phyloP scores from a whole-genome alignment of 148 eudicot species.

The Beta vulgaris region DNA sequence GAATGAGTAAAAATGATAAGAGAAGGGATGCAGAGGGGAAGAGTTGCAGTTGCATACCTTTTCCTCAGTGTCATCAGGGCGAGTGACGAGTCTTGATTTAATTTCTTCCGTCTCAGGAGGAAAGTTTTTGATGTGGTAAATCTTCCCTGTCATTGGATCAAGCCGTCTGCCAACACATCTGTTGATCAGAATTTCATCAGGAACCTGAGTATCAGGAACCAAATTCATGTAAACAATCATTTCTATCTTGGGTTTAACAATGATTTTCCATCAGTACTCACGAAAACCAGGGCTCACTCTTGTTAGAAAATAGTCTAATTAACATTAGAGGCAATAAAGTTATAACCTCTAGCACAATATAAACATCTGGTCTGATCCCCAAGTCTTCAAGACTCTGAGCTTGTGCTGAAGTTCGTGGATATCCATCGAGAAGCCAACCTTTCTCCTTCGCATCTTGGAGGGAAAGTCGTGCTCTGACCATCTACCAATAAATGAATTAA shows the following conservation, averaged over 20 bases:
- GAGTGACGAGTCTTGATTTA: slow-evolving; percentile 70
- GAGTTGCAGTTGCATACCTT: slow-evolving; percentile 47
- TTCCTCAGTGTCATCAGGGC: slow-evolving; percentile 91
- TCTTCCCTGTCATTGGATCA: slow-evolving; percentile 88
- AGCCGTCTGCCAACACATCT: slow-evolving; percentile 96
- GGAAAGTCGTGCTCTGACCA: slow-evolving; percentile 75
- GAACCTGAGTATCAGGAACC: slow-evolving; percentile 61
- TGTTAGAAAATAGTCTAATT: background rate
- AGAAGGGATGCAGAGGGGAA: background rate
- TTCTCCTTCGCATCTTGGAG: slow-evolving; percentile 69
- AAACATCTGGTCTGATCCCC: slow-evolving; percentile 81
- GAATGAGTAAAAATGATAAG: too few relatives aligned
- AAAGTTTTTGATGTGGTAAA: slow-evolving; percentile 71
- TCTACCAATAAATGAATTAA: slow-evolving; percentile 41
- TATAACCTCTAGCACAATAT: slow-evolving; percentile 76
- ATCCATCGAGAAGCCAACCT: slow-evolving; percentile 99
- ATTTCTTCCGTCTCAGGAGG: slow-evolving; percentile 87
- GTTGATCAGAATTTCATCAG: slow-evolving; percentile 83
- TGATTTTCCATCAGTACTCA: background rate
- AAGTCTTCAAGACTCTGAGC: slow-evolving; percentile 73
- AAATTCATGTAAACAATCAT: slow-evolving; percentile 26
- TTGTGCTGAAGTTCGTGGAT: slow-evolving; percentile 78
- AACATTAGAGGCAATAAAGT: background rate
- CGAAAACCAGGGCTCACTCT: background rate
- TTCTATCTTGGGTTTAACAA: background rate